Percentiles rank a stretch among this genome's conserved stretches.
phyloP scores from a whole-genome alignment of 2,329 filamentous ascomycete genomes.

The Cladosporium sp. region DNA sequence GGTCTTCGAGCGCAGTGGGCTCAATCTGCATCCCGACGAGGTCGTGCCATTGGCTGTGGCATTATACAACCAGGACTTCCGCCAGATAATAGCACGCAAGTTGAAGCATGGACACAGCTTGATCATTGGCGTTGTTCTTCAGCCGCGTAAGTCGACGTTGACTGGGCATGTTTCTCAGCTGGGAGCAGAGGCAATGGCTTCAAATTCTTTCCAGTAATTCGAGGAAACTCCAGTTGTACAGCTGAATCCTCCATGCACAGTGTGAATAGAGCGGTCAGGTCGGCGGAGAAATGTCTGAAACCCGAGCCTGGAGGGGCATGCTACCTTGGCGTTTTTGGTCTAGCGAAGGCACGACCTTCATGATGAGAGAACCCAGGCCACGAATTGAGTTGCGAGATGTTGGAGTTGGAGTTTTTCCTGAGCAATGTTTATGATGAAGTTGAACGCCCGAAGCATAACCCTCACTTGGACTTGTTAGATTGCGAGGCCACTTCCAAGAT shows the following conservation, averaged over 20 bases:
- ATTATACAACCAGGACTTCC: constrained; percentile 83
- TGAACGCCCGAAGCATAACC: neutral
- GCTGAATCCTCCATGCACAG: neutral
- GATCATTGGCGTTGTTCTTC: constrained; percentile 1
- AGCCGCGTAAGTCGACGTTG: constrained; percentile 9
- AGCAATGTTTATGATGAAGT: neutral
- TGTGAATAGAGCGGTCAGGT: neutral
- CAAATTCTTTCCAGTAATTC: neutral
- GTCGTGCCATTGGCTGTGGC: constrained; percentile 81
- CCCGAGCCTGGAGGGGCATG: neutral
- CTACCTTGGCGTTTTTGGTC: neutral
- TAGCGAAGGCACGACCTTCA: neutral
- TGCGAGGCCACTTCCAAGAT: neutral
- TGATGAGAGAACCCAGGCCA: neutral
- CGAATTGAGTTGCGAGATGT: neutral
- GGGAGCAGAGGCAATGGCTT: neutral
- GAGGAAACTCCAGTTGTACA: neutral
- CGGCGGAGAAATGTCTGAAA: neutral
- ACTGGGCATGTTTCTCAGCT: neutral
- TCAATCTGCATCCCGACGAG: constrained; percentile 85
- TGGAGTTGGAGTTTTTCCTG: neutral
- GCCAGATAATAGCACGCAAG: constrained; percentile 36
- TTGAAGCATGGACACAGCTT: neutral
- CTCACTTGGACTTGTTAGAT: neutral
- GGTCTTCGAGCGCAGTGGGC: constrained; percentile 83